Base-by-base conservation (phyloP, 345 rosid species). In the Lenwebbia sp. region DNA sequence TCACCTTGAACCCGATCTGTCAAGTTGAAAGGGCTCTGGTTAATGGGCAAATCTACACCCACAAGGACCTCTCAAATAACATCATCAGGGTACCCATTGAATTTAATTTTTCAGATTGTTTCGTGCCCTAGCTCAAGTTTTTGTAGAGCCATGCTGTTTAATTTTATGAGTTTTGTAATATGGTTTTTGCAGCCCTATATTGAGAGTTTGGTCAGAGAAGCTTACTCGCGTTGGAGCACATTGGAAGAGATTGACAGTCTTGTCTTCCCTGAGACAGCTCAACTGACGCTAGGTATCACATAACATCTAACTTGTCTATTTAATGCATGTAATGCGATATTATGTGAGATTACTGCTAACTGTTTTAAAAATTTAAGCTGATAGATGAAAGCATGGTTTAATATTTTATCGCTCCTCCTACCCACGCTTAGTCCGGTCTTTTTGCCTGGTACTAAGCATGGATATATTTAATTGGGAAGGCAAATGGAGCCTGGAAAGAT, bases 1-100 rank as follows among this genome's bases (percentile, higher is more conserved):
- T 96, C 83, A 85, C 88, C 53, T 76, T 97, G 14, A 94, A 93
- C 83, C 98, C 99, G 6, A 89, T 97, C 6, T 95, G 99, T 74
- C 94, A 97, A 89, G 88, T 92, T 28, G 87, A 93, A 14, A 84
- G 76, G 83, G 96, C 93, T 9, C 54, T 65, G n/a, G 88, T 95
- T 74, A 30, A 92, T 83, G 97, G 94, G 15, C 90, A 89, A 3
- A 78, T 88, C 7, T 92, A 86, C 86, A 85, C 89, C 41, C 37
- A 84, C 14, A 86, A 62, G 53, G 94, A 95, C 30, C 88, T 90
- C 7, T 25, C 86, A 28, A 50, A 30, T 14, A 84, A 9, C 75
- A 41, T 87, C 8, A 88, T 88, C 56, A 92, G 90, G 92, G 98
- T 95, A 94, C 22, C 54, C 56, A 19, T 41, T 2, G n/a, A 28